Conservation (phyloP, 306 rosid species). For the Geum urbanum region DNA sequence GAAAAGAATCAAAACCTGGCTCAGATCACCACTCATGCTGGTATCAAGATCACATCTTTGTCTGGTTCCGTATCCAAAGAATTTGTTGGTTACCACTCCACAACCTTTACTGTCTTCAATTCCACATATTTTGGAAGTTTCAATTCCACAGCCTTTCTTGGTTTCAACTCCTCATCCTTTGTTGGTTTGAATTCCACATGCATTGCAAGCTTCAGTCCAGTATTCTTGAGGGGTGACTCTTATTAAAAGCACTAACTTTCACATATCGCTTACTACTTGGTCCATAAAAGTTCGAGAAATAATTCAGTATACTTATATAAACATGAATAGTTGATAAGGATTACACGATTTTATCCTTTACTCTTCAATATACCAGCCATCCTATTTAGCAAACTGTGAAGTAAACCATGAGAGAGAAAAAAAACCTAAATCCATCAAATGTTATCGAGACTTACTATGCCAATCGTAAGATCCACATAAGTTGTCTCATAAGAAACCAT, state of each 20-base stretch:
- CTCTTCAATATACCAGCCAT: constrained; percentile 57
- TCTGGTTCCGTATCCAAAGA: constrained; percentile 7
- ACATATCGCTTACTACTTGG: constrained; percentile 39
- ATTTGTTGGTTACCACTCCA: constrained; percentile 15
- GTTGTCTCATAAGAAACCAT: constrained; percentile 53
- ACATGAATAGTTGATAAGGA: constrained; percentile 39
- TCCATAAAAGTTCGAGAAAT: no score
- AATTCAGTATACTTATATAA: not conserved
- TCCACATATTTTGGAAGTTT: constrained; percentile 7
- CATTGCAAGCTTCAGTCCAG: constrained; percentile 18
- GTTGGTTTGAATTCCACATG: constrained; percentile 14
- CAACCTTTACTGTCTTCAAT: constrained; percentile 5
- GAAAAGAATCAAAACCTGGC: no score
- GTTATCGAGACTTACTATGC: constrained; percentile 53
- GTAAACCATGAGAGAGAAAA: constrained; percentile 18
- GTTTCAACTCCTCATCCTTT: constrained; percentile 18
- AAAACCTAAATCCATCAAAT: constrained; percentile 22
- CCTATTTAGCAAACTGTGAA: constrained; percentile 67
- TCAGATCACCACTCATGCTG: not conserved
- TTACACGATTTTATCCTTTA: constrained; percentile 74
- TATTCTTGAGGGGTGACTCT: constrained; percentile 24
- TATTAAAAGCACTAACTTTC: constrained; percentile 24
- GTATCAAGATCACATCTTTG: constrained; percentile 8
- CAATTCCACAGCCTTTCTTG: constrained; percentile 16
- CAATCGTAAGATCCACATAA: constrained; percentile 56